Evolutionary conservation across 345 rosid species (phyloP), one percentile per base, ranked within the genome.

Genomic region (Boechera retrofracta): DNA sequence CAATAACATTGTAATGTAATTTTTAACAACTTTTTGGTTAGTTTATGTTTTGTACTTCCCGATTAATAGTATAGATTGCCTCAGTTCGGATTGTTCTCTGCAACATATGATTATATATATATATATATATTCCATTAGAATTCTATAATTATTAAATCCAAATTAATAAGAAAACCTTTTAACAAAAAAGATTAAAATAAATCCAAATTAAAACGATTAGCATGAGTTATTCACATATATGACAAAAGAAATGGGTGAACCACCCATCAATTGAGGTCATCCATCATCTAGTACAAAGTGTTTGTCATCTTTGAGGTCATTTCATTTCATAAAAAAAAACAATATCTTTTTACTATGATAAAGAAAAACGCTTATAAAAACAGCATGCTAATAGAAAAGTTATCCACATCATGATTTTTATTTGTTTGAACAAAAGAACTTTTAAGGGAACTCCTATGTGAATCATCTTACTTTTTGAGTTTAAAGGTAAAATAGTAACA

Each of bases 401-500:
- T 61, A 57, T 71, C 38, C 5, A 29, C 53, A 48, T 56, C 54
- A 71, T 55, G 59, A 16, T n/a, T 47, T 36, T 44, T 63, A 2
- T 59, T 10, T 10, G 2, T 63, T 44, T 15, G 62, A 42, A 33
- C 61, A 21, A 31, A 48, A 66, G 11, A 57, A 69, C 51, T 36
- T 75, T 49, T 24, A 44, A 26, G 71, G 56, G 66, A 77, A 70
- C 60, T 71, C 16, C 35, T 10, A 16, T 5, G 58, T 10, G 26
- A 44, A 55, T 63, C 71, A 71, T 64, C 4, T 11, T 13, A 57
- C 16, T 35, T 69, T 41, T 64, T 36, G 24, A 4, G 33, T 26
- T 69, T 16, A 55, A 77, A 70, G 77, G 29, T 48, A 65, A 71
- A 44, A 77, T 64, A 77, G 76, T 71, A 64, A 71, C 65, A 64